Evolutionary conservation across 2,329 filamentous ascomycete species (phyloP), one percentile per base, ranked within the genome.

Genomic region (Penicillium griseofulvum): DNA sequence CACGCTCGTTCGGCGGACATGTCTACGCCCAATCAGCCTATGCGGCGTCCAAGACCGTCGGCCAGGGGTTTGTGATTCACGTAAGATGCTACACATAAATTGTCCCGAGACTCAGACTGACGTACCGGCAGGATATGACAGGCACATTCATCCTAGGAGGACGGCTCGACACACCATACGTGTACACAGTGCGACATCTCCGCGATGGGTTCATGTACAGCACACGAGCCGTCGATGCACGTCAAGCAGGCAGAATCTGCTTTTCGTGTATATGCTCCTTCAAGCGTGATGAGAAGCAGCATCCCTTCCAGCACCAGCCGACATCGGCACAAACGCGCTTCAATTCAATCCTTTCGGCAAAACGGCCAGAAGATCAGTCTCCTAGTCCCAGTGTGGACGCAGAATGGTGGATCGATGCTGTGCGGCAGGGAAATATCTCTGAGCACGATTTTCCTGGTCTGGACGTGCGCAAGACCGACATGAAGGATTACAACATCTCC

Each of bases 21-120:
- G 80, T 83, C 5, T 83, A 79, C 60, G 78, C 79, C n/a, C 82
- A 84, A 66, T 78, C 81, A 31, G 80, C 79, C 16, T 84, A 80
- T 72, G 81, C 81, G 16, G 81, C 82, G 9, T 78, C 78, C 9
- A 78, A 83, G 57, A 84, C 81, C 1, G 78, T 83, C 12, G 65
- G 62, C 6, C 68, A 73, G 28, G 81, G 79, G 2, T 78, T 81
- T 47, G 64, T 82, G 28, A 70, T 84, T 22, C 80, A 83, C 69
- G 80, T 82, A 70, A 56, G 74, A 65, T 31, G 17, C n/a, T 22
- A 7, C n/a, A 34, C 24, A 19, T 19, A 7, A 22, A 5, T 10
- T 3, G 9, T 12, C 1, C 11, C 26, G 16, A 36, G n/a, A 17
- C 7, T 8, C 31, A 7, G 9, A 33, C 48, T 59, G 9, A 56